These are phyloP conservation scores for Mycena albidolilacea DNA, from an alignment of 768 basidiomycete genomes.

Conservation along the genomic window DNA sequence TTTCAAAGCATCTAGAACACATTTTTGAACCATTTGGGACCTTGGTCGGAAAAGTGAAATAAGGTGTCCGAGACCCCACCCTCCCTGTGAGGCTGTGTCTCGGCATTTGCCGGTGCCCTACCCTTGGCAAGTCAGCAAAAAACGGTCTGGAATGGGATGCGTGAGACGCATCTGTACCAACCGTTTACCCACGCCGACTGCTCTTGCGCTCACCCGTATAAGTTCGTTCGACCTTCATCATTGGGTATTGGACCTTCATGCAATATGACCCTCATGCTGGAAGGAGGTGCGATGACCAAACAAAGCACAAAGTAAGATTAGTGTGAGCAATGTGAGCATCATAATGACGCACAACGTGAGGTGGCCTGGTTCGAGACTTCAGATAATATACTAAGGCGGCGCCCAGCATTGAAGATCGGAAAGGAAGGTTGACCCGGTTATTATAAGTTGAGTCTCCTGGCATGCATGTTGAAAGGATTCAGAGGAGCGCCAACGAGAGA, in stretches of 20 bases:
- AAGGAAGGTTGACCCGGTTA: neutral
- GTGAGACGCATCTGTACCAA: neutral
- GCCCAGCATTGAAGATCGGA: neutral
- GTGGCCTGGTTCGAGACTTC: no score
- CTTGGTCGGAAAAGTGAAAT: no score
- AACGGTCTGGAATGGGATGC: neutral
- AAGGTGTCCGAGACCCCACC: no score
- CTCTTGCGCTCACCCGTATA: neutral
- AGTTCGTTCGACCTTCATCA: neutral
- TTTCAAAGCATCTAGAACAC: no score
- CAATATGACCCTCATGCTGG: neutral
- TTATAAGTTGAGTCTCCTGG: neutral
- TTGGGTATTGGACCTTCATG: slow-evolving; percentile 2
- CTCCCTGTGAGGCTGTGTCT: no score
- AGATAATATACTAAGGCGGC: no score
- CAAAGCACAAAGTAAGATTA: neutral
- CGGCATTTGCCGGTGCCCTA: no score
- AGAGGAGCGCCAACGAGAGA: no score
- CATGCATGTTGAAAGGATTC: no score
- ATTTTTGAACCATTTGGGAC: no score
- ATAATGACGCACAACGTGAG: neutral
- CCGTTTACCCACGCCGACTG: neutral
- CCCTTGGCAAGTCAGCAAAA: no score
- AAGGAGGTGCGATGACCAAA: neutral
- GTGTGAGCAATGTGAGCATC: neutral